Evolutionary conservation across 2,329 filamentous ascomycete species (phyloP).

Genomic region (Davidsoniella eucalypti): DNA sequence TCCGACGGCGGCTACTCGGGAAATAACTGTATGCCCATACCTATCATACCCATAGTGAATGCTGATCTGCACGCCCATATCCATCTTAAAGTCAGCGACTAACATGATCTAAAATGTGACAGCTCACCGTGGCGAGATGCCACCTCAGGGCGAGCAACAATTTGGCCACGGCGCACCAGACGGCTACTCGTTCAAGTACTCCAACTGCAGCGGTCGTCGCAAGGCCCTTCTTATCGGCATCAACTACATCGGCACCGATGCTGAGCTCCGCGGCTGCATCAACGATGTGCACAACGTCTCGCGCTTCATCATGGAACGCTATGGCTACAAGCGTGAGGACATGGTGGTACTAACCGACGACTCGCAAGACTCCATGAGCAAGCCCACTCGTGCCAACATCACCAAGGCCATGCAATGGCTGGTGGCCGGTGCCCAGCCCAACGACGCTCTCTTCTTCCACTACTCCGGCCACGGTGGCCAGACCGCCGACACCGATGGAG

Average conservation of each 20-base stretch:
- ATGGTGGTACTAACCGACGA: constrained; percentile 70
- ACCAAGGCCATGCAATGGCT: constrained; percentile 62
- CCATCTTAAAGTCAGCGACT: neutral
- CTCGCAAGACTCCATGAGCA: constrained; percentile 48
- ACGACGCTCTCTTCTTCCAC: constrained; percentile 64
- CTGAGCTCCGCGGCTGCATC: constrained; percentile 60
- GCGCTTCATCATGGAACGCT: constrained; percentile 48
- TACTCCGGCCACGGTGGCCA: constrained; percentile 66
- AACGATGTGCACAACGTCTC: constrained; percentile 70
- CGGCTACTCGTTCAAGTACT: constrained; percentile 60
- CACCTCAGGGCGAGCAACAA: constrained; percentile 33
- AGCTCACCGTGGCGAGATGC: constrained; percentile 18
- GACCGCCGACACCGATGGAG: constrained; percentile 54
- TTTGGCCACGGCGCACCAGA: constrained; percentile 53
- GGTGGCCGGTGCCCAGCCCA: constrained; percentile 51
- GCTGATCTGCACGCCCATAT: neutral
- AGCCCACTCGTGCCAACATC: constrained; percentile 62
- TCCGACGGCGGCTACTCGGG: neutral
- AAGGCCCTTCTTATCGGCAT: constrained; percentile 66
- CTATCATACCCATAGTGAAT: neutral
- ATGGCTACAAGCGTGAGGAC: constrained; percentile 59
- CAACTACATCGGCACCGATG: constrained; percentile 62
- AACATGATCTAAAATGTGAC: too few relatives aligned
- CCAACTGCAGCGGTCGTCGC: constrained; percentile 53
- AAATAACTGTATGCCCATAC: neutral